These are phyloP conservation scores for Pythium phragmitis DNA, from an alignment of 352 stramenopile genomes.

Conservation along the genomic window DNA sequence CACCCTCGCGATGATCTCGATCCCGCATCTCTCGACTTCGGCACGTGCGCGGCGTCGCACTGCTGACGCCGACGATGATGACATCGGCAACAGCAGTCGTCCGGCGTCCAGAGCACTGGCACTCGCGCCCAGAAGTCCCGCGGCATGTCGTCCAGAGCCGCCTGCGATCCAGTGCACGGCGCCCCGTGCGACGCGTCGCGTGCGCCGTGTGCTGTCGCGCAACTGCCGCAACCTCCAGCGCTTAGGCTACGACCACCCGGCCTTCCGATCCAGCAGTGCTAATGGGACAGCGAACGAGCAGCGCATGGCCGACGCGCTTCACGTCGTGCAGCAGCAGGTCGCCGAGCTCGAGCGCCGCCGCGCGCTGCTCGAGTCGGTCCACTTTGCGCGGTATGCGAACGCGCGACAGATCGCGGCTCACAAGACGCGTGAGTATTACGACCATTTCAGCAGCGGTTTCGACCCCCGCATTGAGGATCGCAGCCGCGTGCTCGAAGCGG, in stretches of 20 bases:
- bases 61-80: not conserved
- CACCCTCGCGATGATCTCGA: slow-evolving; percentile 25
- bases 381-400: slow-evolving; percentile 45
- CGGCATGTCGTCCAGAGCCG: not conserved
- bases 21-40: slow-evolving; percentile 31
- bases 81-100: no score
- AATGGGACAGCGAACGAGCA: slow-evolving; percentile 24
- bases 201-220: slow-evolving; percentile 28
- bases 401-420: slow-evolving; percentile 35
- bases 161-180: not conserved
- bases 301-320: slow-evolving; percentile 32
- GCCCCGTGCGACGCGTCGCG: slow-evolving; percentile 2
- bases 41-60: slow-evolving; percentile 8
- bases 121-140: not conserved
- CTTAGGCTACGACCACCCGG: slow-evolving; percentile 29
- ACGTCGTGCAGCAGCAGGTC: slow-evolving; percentile 39
- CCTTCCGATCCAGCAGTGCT: slow-evolving; percentile 36
- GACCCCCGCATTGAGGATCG: slow-evolving; percentile 28
- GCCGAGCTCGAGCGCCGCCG: slow-evolving; percentile 45
- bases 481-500: slow-evolving; percentile 32
- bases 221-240: slow-evolving; percentile 44
- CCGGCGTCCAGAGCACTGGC: not conserved
- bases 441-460: slow-evolving; percentile 45
- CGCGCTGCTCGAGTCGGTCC: slow-evolving; percentile 40
- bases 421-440: slow-evolving; percentile 51